A percentile compares a stretch with the other conserved stretches of the same genome.
Conservation (phyloP, 768 basidiomycete genomes). For the Suillus variegatus region DNA sequence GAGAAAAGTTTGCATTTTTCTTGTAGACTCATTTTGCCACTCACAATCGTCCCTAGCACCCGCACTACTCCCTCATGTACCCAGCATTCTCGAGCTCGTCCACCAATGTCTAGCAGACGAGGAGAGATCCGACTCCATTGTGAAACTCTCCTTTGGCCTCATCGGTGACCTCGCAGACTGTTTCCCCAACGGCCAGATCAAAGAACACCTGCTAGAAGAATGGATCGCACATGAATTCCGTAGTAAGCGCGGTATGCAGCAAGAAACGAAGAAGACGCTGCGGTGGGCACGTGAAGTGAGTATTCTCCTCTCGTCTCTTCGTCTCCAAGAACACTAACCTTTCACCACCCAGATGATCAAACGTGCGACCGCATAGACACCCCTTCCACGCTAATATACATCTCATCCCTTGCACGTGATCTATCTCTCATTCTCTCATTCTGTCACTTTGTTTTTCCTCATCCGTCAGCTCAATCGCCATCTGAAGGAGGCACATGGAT, state of each 20-base stretch:
- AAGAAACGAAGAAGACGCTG: constrained; percentile 84
- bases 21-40: background rate
- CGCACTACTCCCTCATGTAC: constrained; percentile 65
- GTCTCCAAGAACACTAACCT: background rate
- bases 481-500: constrained; percentile 72
- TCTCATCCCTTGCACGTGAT: constrained; percentile 50
- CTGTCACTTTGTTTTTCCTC: constrained; percentile 15
- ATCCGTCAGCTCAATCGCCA: constrained; percentile 42
- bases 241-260: constrained; percentile 68
- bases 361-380: constrained; percentile 68
- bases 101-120: constrained; percentile 79
- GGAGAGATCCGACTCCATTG: constrained; percentile 77
- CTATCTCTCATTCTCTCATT: constrained; percentile 29
- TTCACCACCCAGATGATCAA: constrained; percentile 64
- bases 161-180: constrained; percentile 92
- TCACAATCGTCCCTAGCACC: constrained; percentile 12
- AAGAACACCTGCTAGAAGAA: constrained; percentile 71
- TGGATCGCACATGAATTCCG: constrained; percentile 81
- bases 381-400: constrained; percentile 34
- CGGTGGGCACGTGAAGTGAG: constrained; percentile 93
- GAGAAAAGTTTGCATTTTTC: constrained; percentile 55
- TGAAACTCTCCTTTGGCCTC: constrained; percentile 79
- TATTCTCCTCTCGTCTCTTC: background rate
- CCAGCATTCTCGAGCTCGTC: constrained; percentile 77
- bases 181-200: constrained; percentile 80